Evolutionary conservation across 306 rosid genomes (phyloP).

Genomic region (Castanea mollissima): DNA sequence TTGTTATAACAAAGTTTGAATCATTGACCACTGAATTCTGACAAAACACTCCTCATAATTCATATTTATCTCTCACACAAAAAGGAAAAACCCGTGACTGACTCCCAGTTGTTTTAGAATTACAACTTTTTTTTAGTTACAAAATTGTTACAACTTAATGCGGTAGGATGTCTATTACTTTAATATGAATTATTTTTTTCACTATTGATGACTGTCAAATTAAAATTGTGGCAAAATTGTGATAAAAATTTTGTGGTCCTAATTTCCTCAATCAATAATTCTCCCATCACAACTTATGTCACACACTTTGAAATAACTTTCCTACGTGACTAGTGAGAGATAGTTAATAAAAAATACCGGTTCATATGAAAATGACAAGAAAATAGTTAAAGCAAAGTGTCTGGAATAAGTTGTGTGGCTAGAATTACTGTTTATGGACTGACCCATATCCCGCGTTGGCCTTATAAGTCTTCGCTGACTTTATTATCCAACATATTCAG

Average conservation of each 20-base stretch:
- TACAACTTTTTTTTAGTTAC: too few species aligned
- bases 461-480: conserved; percentile 24
- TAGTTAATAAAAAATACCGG: too few species aligned
- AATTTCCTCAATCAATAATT: too few species aligned
- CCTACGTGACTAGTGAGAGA: accelerated
- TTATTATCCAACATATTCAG: neutral
- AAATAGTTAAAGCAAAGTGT: too few species aligned
- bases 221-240: too few species aligned
- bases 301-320: too few species aligned
- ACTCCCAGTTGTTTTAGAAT: neutral
- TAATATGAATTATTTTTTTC: too few species aligned
- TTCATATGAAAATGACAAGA: too few species aligned
- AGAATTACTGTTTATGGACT: too few species aligned
- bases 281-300: accelerated
- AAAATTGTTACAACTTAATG: too few species aligned
- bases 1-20: conserved; percentile 35
- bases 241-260: accelerated
- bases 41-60: neutral
- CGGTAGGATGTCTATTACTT: too few species aligned
- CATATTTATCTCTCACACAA: conserved; percentile 1
- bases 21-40: conserved; percentile 34
- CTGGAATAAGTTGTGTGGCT: too few species aligned
- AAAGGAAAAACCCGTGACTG: neutral
- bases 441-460: neutral
- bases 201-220: accelerated